Base-by-base conservation (phyloP, 1,284 basidiomycete species). In the Trametes hirsuta region DNA sequence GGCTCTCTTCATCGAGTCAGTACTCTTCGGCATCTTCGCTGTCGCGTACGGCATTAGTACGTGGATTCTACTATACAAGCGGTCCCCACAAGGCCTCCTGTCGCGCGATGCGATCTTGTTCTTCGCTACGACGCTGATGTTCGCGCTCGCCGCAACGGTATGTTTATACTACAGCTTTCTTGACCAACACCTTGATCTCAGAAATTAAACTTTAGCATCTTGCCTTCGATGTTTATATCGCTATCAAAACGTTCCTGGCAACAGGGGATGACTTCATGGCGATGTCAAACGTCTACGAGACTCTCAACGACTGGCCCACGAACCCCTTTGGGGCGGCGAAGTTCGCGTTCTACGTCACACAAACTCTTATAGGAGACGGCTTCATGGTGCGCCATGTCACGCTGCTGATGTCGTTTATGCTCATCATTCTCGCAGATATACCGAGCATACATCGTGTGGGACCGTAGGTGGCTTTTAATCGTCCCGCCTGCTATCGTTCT, bases 371-470 rank as follows among this genome's bases (percentile, higher is more conserved):
- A 15, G 59, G 56, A 8, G 58, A 61, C 44, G 56, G 53, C 2
- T 61, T 64, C 53, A 61, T 64, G 56, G 62, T 64, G 22, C 45
- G 55, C 6, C 18, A 5, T 14, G 11, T 22, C 12, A 4, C 39
- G 6, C 11, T 25, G 41, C 11, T 25, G 9, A 18, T 22, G 30
- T 22, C 5, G 21, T 15, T 14, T 36, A 22, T 14, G 45, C 25
- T 14, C n/a, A 15, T 14, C 14, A 2, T 22, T 6, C 30, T 8
- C 30, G 30, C 21, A 65, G 64, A 58, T 59, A 1, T 65, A 65
- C 40, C 55, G 64, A 11, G 60, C 58, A 11, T 65, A 58, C 37
- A 48, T 65, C 15, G 58, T 65, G 12, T 65, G 64, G 61, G 59
- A 60, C 22, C 53, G 55, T 15, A 55, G 47, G n/a, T 65, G 64